Base-by-base conservation (phyloP, 345 rosid species). In the Tarenaya hassleriana region DNA sequence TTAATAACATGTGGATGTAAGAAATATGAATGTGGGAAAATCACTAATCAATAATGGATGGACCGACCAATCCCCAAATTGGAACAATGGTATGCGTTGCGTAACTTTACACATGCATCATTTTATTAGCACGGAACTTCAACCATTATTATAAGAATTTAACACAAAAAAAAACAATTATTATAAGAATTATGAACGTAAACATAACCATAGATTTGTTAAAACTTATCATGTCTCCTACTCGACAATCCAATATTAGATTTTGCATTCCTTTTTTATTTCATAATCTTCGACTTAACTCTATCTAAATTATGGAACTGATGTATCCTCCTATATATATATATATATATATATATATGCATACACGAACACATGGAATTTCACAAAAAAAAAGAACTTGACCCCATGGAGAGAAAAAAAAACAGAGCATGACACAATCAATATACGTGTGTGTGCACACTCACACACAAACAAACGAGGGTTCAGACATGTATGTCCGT, bases 201-300 rank as follows among this genome's bases (percentile, higher is more conserved):
- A 24, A 24, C 2, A 24, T 18, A 24, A 33, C 32, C 21, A 32
- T 11, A 0, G 9, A 35, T 35, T 66, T 66, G 41, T 53, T 66
- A 66, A n/a, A 59, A 52, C 61, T 60, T 66, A 60, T 60, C 70
- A 33, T 41, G 47, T 41, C 66, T 66, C 70, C 61, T 66, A 66
- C 51, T 66, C 47, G 70, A 66, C 66, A 60, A 41, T 60, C 70
- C 66, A 66, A 59, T 66, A 43, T 43, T 40, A 16, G 5, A 16
- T 14, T 20, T 35, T 14, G 8, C 17, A 8, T 3, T n/a, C n/a
- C n/a, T n/a, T 1, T 7, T 1, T 40, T 11, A 27, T 34, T 8
- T 0, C n/a, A 17, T 29, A 19, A 24, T 15, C 39, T 31, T 41
- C 41, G 20, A 52, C 70, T 47, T 53, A 41, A 40, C 60, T 59